Base-by-base conservation (phyloP, 257 asterid genomes). In the Penstemon eatonii region DNA sequence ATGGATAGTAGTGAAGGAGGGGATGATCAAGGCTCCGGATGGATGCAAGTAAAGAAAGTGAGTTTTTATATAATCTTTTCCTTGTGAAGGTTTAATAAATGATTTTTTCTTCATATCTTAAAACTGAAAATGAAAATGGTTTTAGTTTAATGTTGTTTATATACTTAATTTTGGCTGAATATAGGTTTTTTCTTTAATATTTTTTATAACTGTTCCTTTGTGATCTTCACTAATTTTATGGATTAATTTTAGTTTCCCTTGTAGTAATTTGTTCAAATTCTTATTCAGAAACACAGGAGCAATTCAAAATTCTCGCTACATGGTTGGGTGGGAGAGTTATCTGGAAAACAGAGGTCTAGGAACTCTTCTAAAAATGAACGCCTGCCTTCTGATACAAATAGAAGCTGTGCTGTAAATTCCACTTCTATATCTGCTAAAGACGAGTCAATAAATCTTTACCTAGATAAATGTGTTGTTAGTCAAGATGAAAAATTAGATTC, bases 21-120 rank as follows among this genome's bases (percentile, higher is more conserved):
- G 56, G 96, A 86, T 69, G 97, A 94, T 80, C 95, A 87, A 66
- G 86, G 96, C 45, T 89, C 99, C 75, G 99, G 97, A 57, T 94
- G 99, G 99, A 84, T 87, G 91, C 95, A 88, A 79, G 99, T 94
- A 39, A 94, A 91, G 87, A 94, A 94, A 97, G 99, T 94, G 40
- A 50, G 4, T 75, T 67, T 52, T 49, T 60, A 12, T 55, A 6
- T 54, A 4, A 49, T 57, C 71, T 42, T 61, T 72, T 63, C 75
- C 69, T 63, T 69, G 66, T 45, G 73, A 47, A 72, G 55, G 56
- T 72, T 45, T 25, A 43, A 68, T 25, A 36, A 41, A 72, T 43
- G 43, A 64, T 10, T 59, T 38, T 62, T 56, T 2, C 58, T 7
- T 55, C 51, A 8, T 52, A 59, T 5, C 50, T 59, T 50, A 43